A percentile compares a stretch with the other conserved stretches of the same genome.
These are phyloP conservation scores for Diplocarpon rosae DNA, from an alignment of 2,329 filamentous ascomycete genomes.

Conservation along the genomic window DNA sequence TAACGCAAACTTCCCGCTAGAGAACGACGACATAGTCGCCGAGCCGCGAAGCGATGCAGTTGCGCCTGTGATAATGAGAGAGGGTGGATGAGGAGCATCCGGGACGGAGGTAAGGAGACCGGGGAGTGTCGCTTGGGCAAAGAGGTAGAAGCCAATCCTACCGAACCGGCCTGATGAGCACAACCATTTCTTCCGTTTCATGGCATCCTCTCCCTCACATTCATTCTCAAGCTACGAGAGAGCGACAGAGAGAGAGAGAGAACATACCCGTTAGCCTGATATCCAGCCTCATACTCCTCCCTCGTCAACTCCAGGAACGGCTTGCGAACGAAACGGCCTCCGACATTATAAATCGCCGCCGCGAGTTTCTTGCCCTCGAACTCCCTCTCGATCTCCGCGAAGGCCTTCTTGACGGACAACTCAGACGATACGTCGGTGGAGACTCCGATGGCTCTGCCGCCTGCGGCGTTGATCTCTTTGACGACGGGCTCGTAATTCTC, in stretches of 20 bases:
- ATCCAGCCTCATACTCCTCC: constrained; percentile 38
- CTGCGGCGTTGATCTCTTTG: constrained; percentile 53
- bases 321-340: constrained; percentile 37
- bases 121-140: constrained; percentile 62
- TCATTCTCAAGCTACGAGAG: background rate
- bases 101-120: constrained; percentile 52
- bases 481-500: constrained; percentile 57
- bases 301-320: constrained; percentile 46
- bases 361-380: constrained; percentile 44
- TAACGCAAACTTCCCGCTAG: constrained; percentile 69
- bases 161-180: constrained; percentile 1
- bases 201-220: too few species aligned
- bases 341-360: constrained; percentile 63
- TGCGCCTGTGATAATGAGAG: constrained; percentile 76
- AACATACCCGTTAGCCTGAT: constrained; percentile 40
- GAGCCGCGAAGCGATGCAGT: constrained; percentile 69
- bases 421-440: constrained; percentile 51
- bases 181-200: too few species aligned
- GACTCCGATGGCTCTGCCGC: constrained; percentile 62
- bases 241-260: background rate
- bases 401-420: constrained; percentile 42
- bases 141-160: constrained; percentile 55
- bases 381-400: constrained; percentile 50
- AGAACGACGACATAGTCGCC: constrained; percentile 59
- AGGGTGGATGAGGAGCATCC: constrained; percentile 52